Evolutionary conservation across 352 stramenopile species (phyloP).

Genomic region (Blastocystis sp.): DNA sequence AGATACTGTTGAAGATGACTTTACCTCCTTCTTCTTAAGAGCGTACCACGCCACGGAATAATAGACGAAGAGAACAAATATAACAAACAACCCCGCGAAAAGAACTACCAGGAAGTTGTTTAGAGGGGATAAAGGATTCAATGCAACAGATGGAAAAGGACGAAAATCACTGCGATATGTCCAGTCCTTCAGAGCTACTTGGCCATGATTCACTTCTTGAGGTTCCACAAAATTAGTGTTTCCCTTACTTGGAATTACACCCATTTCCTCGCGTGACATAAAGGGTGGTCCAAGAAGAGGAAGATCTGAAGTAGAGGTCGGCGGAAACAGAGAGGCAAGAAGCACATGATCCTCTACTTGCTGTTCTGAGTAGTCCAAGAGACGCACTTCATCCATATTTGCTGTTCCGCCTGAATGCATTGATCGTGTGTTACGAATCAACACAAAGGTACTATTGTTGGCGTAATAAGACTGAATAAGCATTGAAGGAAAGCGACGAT

Average conservation of each 20-base stretch:
- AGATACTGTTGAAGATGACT: background rate
- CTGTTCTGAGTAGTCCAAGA: background rate
- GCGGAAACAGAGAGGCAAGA: background rate
- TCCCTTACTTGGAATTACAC: background rate
- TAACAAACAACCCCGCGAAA: background rate
- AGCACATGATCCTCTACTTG: conserved; percentile 27
- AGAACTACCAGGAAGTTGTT: background rate
- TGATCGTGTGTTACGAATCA: conserved; percentile 1
- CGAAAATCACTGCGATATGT: background rate
- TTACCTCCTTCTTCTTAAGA: background rate
- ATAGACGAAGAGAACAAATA: background rate
- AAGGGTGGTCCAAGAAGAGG: background rate
- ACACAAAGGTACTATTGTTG: conserved; percentile 10
- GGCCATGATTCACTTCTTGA: background rate
- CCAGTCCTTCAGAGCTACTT: background rate
- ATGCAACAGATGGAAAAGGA: background rate
- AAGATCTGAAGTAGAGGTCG: background rate
- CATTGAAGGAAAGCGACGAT: background rate
- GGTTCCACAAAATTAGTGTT: background rate
- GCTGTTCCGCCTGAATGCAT: background rate
- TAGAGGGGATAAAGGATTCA: background rate
- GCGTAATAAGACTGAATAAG: conserved; percentile 30
- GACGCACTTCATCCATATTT: background rate
- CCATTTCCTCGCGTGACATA: background rate
- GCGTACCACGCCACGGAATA: background rate